Percentiles rank a stretch among this genome's conserved stretches.
phyloP scores from a whole-genome alignment of 2,329 filamentous ascomycete species.

The Fusarium xylarioides region DNA sequence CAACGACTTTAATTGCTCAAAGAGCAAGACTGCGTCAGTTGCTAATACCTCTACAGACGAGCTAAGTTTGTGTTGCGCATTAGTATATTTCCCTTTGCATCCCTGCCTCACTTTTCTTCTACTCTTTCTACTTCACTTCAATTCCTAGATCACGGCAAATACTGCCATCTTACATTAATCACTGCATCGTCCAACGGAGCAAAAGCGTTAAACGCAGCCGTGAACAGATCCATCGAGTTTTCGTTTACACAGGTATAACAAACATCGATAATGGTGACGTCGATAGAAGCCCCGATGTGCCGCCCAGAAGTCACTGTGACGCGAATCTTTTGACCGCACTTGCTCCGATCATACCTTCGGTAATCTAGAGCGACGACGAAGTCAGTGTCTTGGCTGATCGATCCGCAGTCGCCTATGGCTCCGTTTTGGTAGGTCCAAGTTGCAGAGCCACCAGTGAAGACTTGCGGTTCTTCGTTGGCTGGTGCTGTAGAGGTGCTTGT shows the following conservation, averaged over 20 bases:
- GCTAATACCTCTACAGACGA: too few relatives aligned
- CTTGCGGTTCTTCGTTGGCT: too few relatives aligned
- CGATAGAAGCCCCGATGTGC: fast-evolving
- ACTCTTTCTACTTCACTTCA: too few relatives aligned
- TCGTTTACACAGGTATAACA: not conserved
- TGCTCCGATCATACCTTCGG: not conserved
- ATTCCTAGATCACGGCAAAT: not conserved
- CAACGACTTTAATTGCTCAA: too few relatives aligned
- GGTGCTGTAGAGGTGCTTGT: too few relatives aligned
- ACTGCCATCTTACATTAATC: fast-evolving
- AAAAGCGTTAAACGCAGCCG: not conserved
- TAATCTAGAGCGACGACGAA: not conserved
- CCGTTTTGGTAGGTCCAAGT: not conserved
- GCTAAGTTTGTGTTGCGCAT: too few relatives aligned
- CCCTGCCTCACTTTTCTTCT: too few relatives aligned
- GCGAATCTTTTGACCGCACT: not conserved
- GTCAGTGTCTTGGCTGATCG: not conserved
- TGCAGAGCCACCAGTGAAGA: too few relatives aligned
- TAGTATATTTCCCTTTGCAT: too few relatives aligned
- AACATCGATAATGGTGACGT: not conserved
- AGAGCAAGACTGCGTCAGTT: too few relatives aligned
- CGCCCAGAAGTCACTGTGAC: not conserved
- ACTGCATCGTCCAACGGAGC: fast-evolving
- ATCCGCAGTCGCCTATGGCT: fast-evolving
- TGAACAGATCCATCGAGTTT: not conserved